A percentile compares a stretch with the other conserved stretches of the same genome.
Evolutionary conservation across 768 basidiomycete species (phyloP).

Genomic region (Lactarius sp.): DNA sequence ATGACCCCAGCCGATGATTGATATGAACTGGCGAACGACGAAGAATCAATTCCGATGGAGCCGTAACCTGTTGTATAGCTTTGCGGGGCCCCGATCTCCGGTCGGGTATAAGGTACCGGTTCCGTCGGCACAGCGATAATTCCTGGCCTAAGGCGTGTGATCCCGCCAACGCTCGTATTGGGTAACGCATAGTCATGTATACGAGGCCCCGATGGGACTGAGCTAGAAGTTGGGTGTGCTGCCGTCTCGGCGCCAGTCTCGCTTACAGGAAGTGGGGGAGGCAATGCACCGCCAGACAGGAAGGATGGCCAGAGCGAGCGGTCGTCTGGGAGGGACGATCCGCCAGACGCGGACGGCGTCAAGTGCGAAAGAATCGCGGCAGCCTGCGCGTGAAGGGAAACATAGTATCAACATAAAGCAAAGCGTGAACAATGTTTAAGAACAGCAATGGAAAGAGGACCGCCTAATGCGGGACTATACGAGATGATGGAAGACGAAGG

Average conservation of each 20-base stretch:
- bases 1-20: conserved; percentile 14
- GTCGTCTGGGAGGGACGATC: conserved; percentile 87
- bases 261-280: conserved; percentile 37
- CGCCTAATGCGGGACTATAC: neutral
- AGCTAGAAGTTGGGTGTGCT: conserved; percentile 42
- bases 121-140: conserved; percentile 40
- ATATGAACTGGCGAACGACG: conserved; percentile 27
- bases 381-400: conserved; percentile 45
- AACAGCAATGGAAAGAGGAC: neutral
- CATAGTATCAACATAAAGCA: conserved; percentile 2
- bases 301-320: conserved; percentile 89
- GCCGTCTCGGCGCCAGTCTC: conserved; percentile 23
- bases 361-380: conserved; percentile 93
- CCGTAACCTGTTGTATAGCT: conserved; percentile 32
- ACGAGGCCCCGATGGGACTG: conserved; percentile 57
- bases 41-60: conserved; percentile 36
- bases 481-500: neutral
- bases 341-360: conserved; percentile 55
- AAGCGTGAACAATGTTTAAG: neutral
- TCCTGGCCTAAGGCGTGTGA: conserved; percentile 60
- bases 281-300: conserved; percentile 65
- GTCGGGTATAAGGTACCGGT: conserved; percentile 5
- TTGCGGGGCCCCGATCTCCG: conserved; percentile 2
- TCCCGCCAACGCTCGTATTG: conserved; percentile 34
- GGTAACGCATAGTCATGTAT: conserved; percentile 63